Conservation (phyloP, 2,329 filamentous ascomycete species). For the Lachnellula occidentalis region DNA sequence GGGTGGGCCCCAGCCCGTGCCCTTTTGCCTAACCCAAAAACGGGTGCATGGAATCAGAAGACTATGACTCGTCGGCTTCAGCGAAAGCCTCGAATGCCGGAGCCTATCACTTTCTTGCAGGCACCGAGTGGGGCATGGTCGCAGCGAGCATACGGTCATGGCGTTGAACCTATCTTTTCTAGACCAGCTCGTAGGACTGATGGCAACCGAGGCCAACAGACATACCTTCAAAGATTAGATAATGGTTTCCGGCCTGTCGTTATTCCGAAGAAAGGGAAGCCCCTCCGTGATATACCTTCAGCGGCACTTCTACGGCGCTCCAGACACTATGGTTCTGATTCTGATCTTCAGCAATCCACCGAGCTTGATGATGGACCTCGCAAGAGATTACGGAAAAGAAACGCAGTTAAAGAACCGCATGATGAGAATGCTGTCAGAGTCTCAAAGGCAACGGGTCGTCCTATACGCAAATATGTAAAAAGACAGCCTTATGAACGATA, state of each 20-base stretch:
- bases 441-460: slow-evolving; percentile 6
- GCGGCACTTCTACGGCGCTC: slow-evolving; percentile 8
- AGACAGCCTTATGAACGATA: not conserved
- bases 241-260: slow-evolving; percentile 24
- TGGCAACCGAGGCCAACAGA: slow-evolving; percentile 14
- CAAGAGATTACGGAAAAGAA: no score
- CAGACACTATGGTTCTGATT: no score
- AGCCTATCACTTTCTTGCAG: slow-evolving; percentile 30
- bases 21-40: slow-evolving; percentile 22
- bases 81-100: slow-evolving; percentile 19
- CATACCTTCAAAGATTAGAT: slow-evolving; percentile 20
- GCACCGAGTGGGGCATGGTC: slow-evolving; percentile 26
- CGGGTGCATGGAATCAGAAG: slow-evolving; percentile 24
- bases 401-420: no score
- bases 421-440: not conserved
- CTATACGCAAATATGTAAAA: not conserved
- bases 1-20: slow-evolving; percentile 16
- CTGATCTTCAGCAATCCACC: no score
- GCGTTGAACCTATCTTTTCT: slow-evolving; percentile 26
- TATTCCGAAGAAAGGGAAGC: slow-evolving; percentile 9
- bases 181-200: slow-evolving; percentile 22
- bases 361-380: no score
- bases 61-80: not conserved
- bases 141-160: slow-evolving; percentile 28
- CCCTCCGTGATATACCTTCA: slow-evolving; percentile 17